Evolutionary conservation across 192 early-diverging fungal genomes (phyloP), one percentile per base, ranked within the genome.

Genomic region (Coemansia sp.): DNA sequence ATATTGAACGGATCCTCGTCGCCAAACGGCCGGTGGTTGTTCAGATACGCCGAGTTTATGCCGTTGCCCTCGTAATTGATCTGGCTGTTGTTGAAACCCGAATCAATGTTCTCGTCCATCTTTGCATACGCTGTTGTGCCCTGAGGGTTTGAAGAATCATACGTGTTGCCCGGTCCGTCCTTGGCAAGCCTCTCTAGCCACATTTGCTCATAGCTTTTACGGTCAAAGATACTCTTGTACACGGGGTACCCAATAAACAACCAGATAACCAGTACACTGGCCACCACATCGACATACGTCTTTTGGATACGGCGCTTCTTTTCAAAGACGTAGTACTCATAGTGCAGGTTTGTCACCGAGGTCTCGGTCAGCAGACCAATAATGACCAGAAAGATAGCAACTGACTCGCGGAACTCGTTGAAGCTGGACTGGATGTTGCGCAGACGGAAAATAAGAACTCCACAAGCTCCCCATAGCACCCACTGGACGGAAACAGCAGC

Each of bases 321-420:
- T 12, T 63, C 62, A 39, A 79, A 62, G 8, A 68, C 51, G 39
- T 66, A 79, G 60, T 67, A 64, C 58, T 38, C 21, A 57, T 57
- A 73, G 11, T 37, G 67, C 38, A 73, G 58, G 48, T 73, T 69
- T 38, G 56, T 73, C 8, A 79, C 61, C 1, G 71, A 62, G 5
- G 76, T 70, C 47, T 79, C 76, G 4, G 61, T 56, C 15, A 79
- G 64, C 4, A 65, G 45, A 9, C 50, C 29, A 1, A 79, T 79
- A 25, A 68, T 64, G 23, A 73, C 57, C 4, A 59, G 19, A 25
- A 79, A 79, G 14, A 79, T 57, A 4, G 59, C 60, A 24, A 79
- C 52, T 12, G 76, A 79, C 59, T 79, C 71, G 67, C 43, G 58
- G 60, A 73, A 79, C 67, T 79, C 76, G 61, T 79, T 79, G 43